phyloP scores from a whole-genome alignment of 371 early-diverging fungal species.

The Rhizomucor pusillus region DNA sequence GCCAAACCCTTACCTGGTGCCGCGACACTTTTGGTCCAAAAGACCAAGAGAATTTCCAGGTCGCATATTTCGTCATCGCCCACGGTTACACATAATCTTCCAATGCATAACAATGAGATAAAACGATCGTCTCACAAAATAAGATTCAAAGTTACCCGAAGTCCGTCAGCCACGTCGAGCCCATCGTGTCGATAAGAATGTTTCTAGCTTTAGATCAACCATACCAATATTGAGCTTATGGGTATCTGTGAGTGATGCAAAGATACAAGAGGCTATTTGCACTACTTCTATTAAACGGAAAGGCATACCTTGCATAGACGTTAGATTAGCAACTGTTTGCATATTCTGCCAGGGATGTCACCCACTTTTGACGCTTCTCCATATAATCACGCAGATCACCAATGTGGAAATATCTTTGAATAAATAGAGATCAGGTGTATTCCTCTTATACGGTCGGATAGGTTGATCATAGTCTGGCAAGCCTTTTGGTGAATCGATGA shows the following conservation, averaged over 20 bases:
- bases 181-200: conserved; percentile 28
- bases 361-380: conserved; percentile 5
- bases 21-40: conserved; percentile 38
- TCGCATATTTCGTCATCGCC: not conserved
- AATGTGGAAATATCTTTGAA: conserved; percentile 13
- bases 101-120: too few species aligned
- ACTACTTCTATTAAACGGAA: conserved; percentile 26
- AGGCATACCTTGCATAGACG: not conserved
- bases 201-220: conserved; percentile 43
- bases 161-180: conserved; percentile 36
- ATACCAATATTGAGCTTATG: conserved; percentile 31
- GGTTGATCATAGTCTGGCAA: not conserved
- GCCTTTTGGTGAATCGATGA: not conserved
- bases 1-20: conserved; percentile 20
- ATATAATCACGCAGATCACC: conserved; percentile 32
- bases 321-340: too few species aligned
- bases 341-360: not conserved
- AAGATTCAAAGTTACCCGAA: conserved; percentile 23
- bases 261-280: conserved; percentile 27
- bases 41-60: conserved; percentile 10
- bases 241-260: conserved; percentile 29
- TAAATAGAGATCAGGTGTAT: conserved; percentile 3
- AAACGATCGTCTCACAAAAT: not conserved
- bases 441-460: not conserved
- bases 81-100: conserved; percentile 24